phyloP scores from a whole-genome alignment of 345 rosid species.

The Hypericum perforatum region DNA sequence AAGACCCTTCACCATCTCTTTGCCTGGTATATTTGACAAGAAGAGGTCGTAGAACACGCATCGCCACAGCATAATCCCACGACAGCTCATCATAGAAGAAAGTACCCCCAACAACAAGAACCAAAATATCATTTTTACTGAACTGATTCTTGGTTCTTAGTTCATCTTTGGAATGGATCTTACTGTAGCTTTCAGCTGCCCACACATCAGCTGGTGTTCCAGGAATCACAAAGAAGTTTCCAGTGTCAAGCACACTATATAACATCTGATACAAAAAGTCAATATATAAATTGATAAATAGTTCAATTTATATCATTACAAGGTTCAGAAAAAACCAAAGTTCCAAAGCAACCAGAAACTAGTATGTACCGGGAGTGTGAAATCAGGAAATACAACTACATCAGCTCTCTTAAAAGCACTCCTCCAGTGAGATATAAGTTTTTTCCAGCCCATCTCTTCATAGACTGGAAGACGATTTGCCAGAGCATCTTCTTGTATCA shows the following conservation, averaged over 20 bases:
- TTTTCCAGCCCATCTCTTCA: constrained; percentile 43
- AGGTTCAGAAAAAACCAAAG: constrained; percentile 2
- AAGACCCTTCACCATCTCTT: constrained; percentile 42
- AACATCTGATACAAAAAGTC: constrained; percentile 59
- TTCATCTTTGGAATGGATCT: constrained; percentile 45
- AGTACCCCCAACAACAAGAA: constrained; percentile 76
- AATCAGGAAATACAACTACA: constrained; percentile 74
- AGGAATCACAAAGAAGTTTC: constrained; percentile 92
- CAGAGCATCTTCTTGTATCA: constrained; percentile 79
- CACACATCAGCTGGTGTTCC: constrained; percentile 89
- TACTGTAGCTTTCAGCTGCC: constrained; percentile 69
- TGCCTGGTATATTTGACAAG: constrained; percentile 65
- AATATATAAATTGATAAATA: constrained; percentile 22
- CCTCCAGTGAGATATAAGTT: constrained; percentile 68
- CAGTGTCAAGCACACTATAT: constrained; percentile 81
- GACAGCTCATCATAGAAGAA: constrained; percentile 62
- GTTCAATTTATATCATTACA: constrained; percentile 15
- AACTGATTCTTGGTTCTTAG: constrained; percentile 54
- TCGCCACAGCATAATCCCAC: constrained; percentile 78
- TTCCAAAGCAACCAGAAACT: background rate
- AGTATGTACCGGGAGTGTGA: constrained; percentile 58
- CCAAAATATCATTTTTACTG: constrained; percentile 53
- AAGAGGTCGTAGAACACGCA: constrained; percentile 73
- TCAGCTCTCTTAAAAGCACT: constrained; percentile 67
- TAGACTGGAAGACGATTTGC: constrained; percentile 66